A percentile compares a stretch with the other conserved stretches of the same genome.
Conservation (phyloP, 306 rosid species). For the Cucumis cinereus region DNA sequence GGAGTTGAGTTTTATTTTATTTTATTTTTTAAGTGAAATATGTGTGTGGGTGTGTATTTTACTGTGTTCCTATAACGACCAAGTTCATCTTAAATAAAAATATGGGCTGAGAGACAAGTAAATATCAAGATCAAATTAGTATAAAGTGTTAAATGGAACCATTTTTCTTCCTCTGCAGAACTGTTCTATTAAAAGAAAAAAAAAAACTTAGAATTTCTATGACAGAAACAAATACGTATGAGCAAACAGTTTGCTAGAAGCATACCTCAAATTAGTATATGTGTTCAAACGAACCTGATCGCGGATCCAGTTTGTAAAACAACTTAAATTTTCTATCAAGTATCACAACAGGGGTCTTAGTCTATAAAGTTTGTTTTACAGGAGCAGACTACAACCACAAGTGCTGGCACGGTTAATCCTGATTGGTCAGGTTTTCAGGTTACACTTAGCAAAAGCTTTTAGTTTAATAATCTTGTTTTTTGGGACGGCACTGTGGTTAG, state of each 20-base stretch:
- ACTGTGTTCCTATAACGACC: background rate
- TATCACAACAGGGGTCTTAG: background rate
- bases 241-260: background rate
- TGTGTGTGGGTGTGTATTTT: too few relatives aligned
- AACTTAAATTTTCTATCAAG: background rate
- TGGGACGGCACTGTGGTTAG: slow-evolving; percentile 9
- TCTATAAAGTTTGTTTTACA: slow-evolving; percentile 10
- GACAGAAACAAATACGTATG: background rate
- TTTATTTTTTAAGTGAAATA: background rate
- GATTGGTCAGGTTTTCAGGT: slow-evolving; percentile 98
- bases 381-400: slow-evolving; percentile 74
- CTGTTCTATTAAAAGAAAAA: background rate
- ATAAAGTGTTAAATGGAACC: background rate
- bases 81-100: background rate
- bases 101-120: background rate
- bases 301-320: too few relatives aligned
- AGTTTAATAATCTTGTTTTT: slow-evolving; percentile 4
- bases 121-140: background rate
- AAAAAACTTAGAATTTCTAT: background rate
- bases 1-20: background rate
- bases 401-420: slow-evolving; percentile 63
- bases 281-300: too few relatives aligned
- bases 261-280: too few relatives aligned
- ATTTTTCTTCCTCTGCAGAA: background rate
- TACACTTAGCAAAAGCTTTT: slow-evolving; percentile 3